phyloP scores from a whole-genome alignment of 192 early-diverging fungal species.

The Coemansia sp. region DNA sequence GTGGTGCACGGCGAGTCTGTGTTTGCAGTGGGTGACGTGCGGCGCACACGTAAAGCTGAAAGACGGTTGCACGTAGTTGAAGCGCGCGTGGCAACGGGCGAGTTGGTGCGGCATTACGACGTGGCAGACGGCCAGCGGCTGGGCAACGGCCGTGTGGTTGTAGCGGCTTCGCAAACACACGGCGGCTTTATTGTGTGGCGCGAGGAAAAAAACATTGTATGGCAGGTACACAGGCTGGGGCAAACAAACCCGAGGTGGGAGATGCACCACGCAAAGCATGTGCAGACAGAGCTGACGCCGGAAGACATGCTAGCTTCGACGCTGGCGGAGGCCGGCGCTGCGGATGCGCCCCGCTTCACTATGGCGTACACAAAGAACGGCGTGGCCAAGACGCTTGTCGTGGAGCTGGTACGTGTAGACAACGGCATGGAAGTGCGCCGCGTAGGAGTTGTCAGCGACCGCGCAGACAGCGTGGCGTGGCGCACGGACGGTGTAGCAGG shows the following conservation, averaged over 20 bases:
- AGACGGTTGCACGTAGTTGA: slow-evolving; percentile 39
- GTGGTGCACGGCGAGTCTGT: slow-evolving; percentile 32
- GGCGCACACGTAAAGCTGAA: slow-evolving; percentile 21
- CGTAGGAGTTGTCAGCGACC: slow-evolving; percentile 18
- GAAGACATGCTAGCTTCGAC: slow-evolving; percentile 48
- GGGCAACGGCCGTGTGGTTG: slow-evolving; percentile 24
- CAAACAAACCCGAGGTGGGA: slow-evolving; percentile 38
- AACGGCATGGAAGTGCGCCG: slow-evolving; percentile 42
- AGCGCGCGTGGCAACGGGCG: slow-evolving; percentile 33
- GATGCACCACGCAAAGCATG: slow-evolving; percentile 39
- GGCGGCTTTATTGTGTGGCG: slow-evolving; percentile 57
- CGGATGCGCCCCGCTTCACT: slow-evolving; percentile 23
- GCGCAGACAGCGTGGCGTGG: slow-evolving; percentile 20
- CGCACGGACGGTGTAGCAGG: slow-evolving; percentile 22
- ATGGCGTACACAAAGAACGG: slow-evolving; percentile 37
- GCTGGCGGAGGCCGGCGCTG: slow-evolving; percentile 34
- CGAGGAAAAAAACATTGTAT: slow-evolving; percentile 50
- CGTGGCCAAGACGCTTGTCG: slow-evolving; percentile 42
- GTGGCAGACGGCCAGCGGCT: slow-evolving; percentile 26
- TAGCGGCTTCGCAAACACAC: slow-evolving; percentile 35
- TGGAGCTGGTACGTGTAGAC: slow-evolving; percentile 35
- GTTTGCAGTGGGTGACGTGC: slow-evolving; percentile 40
- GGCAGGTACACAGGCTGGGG: slow-evolving; percentile 40
- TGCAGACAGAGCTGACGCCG: slow-evolving; percentile 38
- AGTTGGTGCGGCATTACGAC: slow-evolving; percentile 40